A percentile compares a stretch with the other conserved stretches of the same genome.
These are phyloP conservation scores for Diaporthe sp. DNA, from an alignment of 2,329 filamentous ascomycete species.

Conservation along the genomic window DNA sequence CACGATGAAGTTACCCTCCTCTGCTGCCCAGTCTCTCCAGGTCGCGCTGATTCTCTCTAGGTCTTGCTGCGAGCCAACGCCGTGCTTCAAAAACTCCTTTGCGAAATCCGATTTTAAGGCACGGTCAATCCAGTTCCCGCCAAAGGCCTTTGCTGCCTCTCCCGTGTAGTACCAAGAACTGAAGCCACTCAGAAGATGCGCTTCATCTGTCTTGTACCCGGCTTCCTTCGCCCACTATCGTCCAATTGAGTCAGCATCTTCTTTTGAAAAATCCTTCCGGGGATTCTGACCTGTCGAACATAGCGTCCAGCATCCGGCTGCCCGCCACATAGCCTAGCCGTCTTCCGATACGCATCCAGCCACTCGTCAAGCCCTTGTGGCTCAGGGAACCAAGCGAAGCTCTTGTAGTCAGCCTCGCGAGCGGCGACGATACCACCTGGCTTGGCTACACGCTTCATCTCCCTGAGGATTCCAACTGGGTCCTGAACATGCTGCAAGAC, in stretches of 20 bases:
- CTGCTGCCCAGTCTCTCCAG: constrained; percentile 28
- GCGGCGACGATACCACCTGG: constrained; percentile 56
- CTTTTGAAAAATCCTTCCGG: too few species aligned
- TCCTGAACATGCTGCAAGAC: constrained; percentile 55
- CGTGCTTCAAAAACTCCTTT: constrained; percentile 22
- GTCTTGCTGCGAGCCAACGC: constrained; percentile 25
- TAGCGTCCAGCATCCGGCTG: constrained; percentile 36
- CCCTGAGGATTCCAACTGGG: constrained; percentile 48
- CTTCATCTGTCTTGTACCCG: background rate
- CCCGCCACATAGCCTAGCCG: constrained; percentile 28
- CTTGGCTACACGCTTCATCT: constrained; percentile 58
- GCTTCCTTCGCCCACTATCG: constrained; percentile 36
- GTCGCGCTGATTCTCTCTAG: constrained; percentile 26
- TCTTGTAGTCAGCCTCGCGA: constrained; percentile 44
- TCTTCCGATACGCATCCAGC: constrained; percentile 23
- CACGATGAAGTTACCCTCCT: constrained; percentile 33
- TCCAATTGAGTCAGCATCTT: background rate
- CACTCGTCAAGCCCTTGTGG: constrained; percentile 27
- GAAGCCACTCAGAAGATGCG: background rate
- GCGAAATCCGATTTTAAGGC: constrained; percentile 35
- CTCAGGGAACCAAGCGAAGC: constrained; percentile 35
- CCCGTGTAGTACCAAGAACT: constrained; percentile 35
- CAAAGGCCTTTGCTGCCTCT: constrained; percentile 31
- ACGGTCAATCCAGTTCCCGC: constrained; percentile 32
- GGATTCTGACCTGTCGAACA: constrained; percentile 18